These are phyloP conservation scores for Globisporangium irregulare DNA, from an alignment of 352 stramenopile genomes.

Conservation along the genomic window DNA sequence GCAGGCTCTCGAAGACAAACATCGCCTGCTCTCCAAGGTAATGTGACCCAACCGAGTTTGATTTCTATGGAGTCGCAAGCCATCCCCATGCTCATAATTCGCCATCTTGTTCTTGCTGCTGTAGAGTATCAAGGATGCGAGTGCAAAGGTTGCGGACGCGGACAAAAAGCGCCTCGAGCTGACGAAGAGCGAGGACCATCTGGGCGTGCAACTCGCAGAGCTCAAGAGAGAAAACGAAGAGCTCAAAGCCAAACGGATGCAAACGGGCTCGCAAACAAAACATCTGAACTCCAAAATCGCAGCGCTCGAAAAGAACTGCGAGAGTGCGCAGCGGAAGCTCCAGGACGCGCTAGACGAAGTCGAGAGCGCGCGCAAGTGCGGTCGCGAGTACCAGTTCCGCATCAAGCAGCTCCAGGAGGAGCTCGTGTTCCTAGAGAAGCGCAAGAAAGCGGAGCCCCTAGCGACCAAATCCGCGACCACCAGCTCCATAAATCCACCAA, in stretches of 20 bases:
- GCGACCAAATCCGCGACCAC: not conserved
- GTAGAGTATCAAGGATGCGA: conserved; percentile 45
- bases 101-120: not conserved
- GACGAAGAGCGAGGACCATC: conserved; percentile 31
- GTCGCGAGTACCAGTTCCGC: conserved; percentile 57
- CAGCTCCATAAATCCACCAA: no score
- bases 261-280: conserved; percentile 47
- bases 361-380: conserved; percentile 43
- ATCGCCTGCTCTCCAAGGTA: conserved; percentile 33
- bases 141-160: conserved; percentile 29
- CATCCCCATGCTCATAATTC: no score
- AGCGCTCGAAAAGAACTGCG: conserved; percentile 33
- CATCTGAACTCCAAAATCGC: conserved; percentile 39
- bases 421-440: conserved; percentile 56
- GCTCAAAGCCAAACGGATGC: conserved; percentile 35
- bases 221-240: conserved; percentile 59
- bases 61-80: no score
- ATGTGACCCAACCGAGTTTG: not conserved
- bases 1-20: conserved; percentile 40
- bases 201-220: conserved; percentile 38
- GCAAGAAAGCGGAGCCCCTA: conserved; percentile 19
- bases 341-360: conserved; percentile 43
- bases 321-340: conserved; percentile 31
- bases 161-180: conserved; percentile 40
- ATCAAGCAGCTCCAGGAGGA: conserved; percentile 72